Evolutionary conservation across 805 yeast genomes (phyloP), one percentile per base, ranked within the genome.

Genomic region (Pichia cephalocereana): DNA sequence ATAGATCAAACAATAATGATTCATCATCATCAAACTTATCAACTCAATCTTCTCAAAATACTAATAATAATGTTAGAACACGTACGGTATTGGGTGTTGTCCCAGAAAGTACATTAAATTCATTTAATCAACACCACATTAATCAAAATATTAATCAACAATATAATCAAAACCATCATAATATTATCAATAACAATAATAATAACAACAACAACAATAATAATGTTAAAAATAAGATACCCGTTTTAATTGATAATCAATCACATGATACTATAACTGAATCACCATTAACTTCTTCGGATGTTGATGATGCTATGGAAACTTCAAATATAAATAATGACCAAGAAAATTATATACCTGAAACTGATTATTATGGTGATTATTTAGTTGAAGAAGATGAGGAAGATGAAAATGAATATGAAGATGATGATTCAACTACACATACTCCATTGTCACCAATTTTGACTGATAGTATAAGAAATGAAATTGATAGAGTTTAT

Each of bases 381-480:
- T 45, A 49, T 11, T 44, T 38, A 17, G 52, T 44, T 4, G 55
- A 47, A 19, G 51, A 51, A n/a, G 54, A 49, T 23, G 45, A 48
- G 19, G 51, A 57, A 19, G 51, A 61, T 48, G 37, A 54, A 45
- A 41, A 44, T 0, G 59, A 52, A 9, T 60, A 59, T 26, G 61
- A 60, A 10, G 71, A 74, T 50, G 61, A 71, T 43, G 69, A 76
- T 54, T 46, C 46, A 30, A 57, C 54, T 38, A 53, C 43, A 50
- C 46, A 65, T 55, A 52, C 70, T 41, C 85, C 90, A 9, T 70
- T 84, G 75, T 76, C 74, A 52, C 88, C 89, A 6, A 63, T 67
- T 17, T 69, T 80, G 69, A 74, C 71, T 48, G 67, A 69, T 14
- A 59, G 68, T 12, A 76, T 79, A 15, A 72, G 72, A 52, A 59